Conservation (phyloP, 176 grass and related monocot genomes). For the Ampelocalamus luodianensis region DNA sequence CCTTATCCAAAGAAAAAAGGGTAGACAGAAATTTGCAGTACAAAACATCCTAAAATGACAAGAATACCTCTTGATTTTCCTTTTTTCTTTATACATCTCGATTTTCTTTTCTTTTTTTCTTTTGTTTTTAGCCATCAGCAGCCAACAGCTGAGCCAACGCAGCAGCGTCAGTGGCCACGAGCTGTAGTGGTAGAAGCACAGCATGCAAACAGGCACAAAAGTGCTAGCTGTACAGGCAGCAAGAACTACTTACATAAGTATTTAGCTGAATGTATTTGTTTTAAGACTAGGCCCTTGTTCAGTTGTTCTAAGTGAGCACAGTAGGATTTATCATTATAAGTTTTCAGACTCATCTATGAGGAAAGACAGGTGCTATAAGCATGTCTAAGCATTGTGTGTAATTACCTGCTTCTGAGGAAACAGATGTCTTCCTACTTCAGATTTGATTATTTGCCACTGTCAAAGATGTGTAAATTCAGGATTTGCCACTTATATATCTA, state of each 20-base stretch:
- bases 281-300: not conserved
- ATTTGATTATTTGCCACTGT: no score
- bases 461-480: no score
- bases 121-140: not conserved
- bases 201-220: not conserved
- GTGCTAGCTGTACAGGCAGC: not conserved
- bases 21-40: not conserved
- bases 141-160: not conserved
- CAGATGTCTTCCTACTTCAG: not conserved
- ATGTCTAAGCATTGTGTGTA: not conserved
- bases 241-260: conserved; percentile 10
- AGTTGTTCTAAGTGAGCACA: not conserved
- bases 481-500: no score
- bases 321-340: not conserved
- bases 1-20: not conserved
- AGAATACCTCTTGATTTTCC: not conserved
- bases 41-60: not conserved
- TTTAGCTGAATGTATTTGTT: not conserved
- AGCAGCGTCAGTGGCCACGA: not conserved
- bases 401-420: not conserved
- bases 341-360: not conserved
- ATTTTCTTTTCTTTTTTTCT: not conserved
- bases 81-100: not conserved
- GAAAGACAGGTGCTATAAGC: not conserved
- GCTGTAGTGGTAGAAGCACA: not conserved